Base-by-base conservation (phyloP, 768 basidiomycete species). In the Boletus vermiculosoides region DNA sequence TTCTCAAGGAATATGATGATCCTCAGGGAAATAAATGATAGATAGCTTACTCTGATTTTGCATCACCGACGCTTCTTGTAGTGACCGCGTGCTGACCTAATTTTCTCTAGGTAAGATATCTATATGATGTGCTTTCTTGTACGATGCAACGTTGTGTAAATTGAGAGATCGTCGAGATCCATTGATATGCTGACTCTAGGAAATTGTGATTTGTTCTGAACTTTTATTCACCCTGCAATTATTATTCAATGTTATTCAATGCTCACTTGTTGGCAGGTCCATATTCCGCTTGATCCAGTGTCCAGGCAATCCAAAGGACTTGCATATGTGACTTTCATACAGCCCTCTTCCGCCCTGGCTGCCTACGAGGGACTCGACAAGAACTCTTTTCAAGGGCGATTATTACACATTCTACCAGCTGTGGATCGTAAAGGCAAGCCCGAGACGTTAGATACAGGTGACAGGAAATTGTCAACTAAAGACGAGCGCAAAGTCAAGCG, bases 321-420 rank as follows among this genome's bases (percentile, higher is more conserved):
- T 0, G 87, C 82, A 1, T 90, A 83, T 61, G 77, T 87, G 33
- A 76, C 78, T 3, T 90, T 80, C 56, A 68, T 60, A 9, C 68
- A 75, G 2, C 67, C 83, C 0, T 56, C 73, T 4, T 71, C 76
- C 16, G 87, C 88, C 0, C 64, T 94, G 0, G 73, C 79, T 0
- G 97, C 96, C 0, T 93, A 87, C 62, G 81, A 86, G 54, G 78
- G 78, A 0, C 79, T 98, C 34, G 95, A 98, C 68, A 85, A 85
- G 55, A 86, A 80, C 37, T 85, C 92, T 0, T 94, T 97, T 71
- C 94, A 95, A 73, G 97, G 97, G 4, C 85, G 97, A 30, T 71
- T 98, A 0, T 71, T 99, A 2, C 97, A 98, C 67, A 86, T 98
- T 52, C 78, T 99, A 0, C 90, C 90, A 0, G 94, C 92, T 1